These are phyloP conservation scores for Komagataella mondaviorum DNA, from an alignment of 805 yeast genomes.

Conservation along the genomic window DNA sequence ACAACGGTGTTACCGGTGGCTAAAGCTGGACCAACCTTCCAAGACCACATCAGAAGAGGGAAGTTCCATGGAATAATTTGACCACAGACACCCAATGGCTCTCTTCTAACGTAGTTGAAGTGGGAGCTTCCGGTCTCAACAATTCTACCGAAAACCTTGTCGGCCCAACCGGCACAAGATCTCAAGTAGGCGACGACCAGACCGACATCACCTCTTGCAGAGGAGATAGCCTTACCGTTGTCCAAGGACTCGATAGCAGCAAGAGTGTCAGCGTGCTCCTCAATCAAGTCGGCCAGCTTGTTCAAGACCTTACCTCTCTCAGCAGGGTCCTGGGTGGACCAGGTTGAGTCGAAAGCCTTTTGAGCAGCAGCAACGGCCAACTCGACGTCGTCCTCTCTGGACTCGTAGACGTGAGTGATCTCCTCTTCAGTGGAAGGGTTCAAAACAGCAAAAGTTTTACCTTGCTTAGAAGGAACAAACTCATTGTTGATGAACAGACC, in stretches of 20 bases:
- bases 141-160: conserved; percentile 66
- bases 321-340: conserved; percentile 62
- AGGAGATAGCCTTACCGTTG: conserved; percentile 71
- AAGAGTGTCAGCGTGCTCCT: conserved; percentile 53
- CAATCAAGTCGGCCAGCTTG: conserved; percentile 70
- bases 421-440: conserved; percentile 64
- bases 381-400: conserved; percentile 68
- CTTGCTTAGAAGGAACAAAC: conserved; percentile 39
- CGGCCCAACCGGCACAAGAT: conserved; percentile 87
- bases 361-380: conserved; percentile 78
- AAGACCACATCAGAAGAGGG: conserved; percentile 85
- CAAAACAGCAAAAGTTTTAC: conserved; percentile 48
- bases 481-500: conserved; percentile 57
- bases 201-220: conserved; percentile 65
- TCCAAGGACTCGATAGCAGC: conserved; percentile 79
- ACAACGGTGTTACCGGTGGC: conserved; percentile 86
- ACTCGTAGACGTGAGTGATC: conserved; percentile 59
- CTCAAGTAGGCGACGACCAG: conserved; percentile 58
- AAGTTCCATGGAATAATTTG: conserved; percentile 97
- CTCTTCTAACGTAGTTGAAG: conserved; percentile 70
- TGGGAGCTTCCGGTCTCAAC: conserved; percentile 65
- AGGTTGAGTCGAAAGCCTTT: conserved; percentile 51
- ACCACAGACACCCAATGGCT: conserved; percentile 92
- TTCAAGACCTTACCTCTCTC: conserved; percentile 48
- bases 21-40: conserved; percentile 91